A percentile compares a stretch with the other conserved stretches of the same genome.
phyloP scores from a whole-genome alignment of 352 stramenopile genomes.

The Salisapilia sapeloensis region DNA sequence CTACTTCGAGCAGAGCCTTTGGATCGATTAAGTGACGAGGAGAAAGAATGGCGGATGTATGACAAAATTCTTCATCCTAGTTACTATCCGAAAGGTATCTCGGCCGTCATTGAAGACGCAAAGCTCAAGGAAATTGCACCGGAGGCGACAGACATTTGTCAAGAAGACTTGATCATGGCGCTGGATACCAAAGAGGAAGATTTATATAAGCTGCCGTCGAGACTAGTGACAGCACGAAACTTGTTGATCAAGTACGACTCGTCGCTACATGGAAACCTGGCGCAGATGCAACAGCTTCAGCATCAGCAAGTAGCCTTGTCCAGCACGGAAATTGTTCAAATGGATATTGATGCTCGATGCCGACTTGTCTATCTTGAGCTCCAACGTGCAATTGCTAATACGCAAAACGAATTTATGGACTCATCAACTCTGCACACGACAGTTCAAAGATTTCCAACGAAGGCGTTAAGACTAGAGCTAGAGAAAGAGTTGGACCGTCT shows the following conservation, averaged over 20 bases:
- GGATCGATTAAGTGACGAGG: constrained; percentile 32
- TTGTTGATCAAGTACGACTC: constrained; percentile 53
- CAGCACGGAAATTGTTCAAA: constrained; percentile 27
- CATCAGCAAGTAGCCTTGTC: constrained; percentile 10
- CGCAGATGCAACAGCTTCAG: constrained; percentile 17
- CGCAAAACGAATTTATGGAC: constrained; percentile 80
- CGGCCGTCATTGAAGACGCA: too few species aligned
- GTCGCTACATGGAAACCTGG: constrained; percentile 27
- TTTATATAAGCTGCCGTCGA: constrained; percentile 39
- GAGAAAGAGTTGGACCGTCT: constrained; percentile 85
- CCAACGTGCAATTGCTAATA: constrained; percentile 74
- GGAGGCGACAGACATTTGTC: constrained; percentile 6
- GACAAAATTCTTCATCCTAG: constrained; percentile 56
- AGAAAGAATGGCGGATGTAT: constrained; percentile 50
- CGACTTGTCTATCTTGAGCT: constrained; percentile 81
- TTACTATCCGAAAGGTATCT: constrained; percentile 59
- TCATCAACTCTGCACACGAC: constrained; percentile 79
- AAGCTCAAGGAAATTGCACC: constrained; percentile 24
- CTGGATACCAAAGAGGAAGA: constrained; percentile 60
- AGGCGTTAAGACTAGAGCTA: constrained; percentile 77
- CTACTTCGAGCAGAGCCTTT: constrained; percentile 29
- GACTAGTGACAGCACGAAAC: constrained; percentile 31
- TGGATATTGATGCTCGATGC: constrained; percentile 78
- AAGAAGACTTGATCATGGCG: constrained; percentile 30
- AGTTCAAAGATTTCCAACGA: constrained; percentile 81